Conservation (phyloP, 129 eudicot species). For the Tagetes erecta region DNA sequence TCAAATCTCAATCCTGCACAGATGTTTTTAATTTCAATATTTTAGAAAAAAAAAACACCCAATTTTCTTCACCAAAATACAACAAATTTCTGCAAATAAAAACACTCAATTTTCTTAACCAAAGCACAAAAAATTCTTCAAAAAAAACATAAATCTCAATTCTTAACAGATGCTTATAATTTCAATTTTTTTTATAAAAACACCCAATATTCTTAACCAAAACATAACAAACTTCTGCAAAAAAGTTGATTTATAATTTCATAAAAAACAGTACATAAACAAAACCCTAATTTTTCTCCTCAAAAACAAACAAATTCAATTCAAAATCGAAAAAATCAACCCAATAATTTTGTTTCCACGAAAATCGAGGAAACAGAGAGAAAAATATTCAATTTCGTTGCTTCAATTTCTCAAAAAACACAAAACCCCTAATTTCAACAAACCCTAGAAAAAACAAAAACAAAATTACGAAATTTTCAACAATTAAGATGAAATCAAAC, state of each 20-base stretch:
- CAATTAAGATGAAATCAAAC: conserved; percentile 31
- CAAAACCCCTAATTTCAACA: conserved; percentile 23
- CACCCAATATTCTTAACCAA: conserved; percentile 33
- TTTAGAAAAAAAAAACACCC: conserved; percentile 19
- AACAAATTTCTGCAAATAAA: conserved; percentile 2
- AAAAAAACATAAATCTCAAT: conserved; percentile 20
- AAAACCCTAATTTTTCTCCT: background rate
- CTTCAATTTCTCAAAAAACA: background rate
- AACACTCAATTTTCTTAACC: conserved; percentile 30
- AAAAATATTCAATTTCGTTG: background rate
- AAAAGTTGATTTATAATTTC: background rate
- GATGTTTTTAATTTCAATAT: conserved; percentile 1
- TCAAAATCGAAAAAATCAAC: background rate
- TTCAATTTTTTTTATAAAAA: conserved; percentile 10
- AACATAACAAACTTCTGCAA: conserved; percentile 2
- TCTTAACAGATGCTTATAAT: background rate
- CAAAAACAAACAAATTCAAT: background rate
- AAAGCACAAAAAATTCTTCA: conserved; percentile 6
- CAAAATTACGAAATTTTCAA: background rate
- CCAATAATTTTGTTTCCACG: background rate
- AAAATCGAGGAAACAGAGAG: background rate
- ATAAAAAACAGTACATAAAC: background rate
- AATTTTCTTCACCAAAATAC: conserved; percentile 29
- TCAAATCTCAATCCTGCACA: conserved; percentile 13
- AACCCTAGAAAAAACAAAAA: background rate